Evolutionary conservation across 257 asterid species (phyloP).

Genomic region (Verbascum thapsus): DNA sequence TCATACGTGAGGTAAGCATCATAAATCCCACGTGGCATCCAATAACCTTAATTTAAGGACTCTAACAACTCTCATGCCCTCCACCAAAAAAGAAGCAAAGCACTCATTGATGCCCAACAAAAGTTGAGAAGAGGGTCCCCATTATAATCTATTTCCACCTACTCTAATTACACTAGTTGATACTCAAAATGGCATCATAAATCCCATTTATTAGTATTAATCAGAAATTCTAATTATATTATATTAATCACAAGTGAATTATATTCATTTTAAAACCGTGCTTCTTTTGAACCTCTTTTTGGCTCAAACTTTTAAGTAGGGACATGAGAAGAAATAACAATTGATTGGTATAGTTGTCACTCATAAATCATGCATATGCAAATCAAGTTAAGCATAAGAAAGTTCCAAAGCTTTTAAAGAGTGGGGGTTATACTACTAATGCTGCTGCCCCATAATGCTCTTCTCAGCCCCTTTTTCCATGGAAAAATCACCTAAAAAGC

Average conservation of each 20-base stretch:
- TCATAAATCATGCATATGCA: conserved; percentile 25
- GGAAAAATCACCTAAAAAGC: conserved; percentile 26
- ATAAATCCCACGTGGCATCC: conserved; percentile 35
- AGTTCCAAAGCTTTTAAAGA: conserved; percentile 35
- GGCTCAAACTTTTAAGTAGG: conserved; percentile 13
- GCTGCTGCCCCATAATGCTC: conserved; percentile 26
- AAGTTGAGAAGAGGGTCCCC: conserved; percentile 14
- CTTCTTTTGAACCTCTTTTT: background rate
- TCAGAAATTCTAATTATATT: background rate
- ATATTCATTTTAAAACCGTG: background rate
- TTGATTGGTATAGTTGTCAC: conserved; percentile 17
- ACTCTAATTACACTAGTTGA: conserved; percentile 6
- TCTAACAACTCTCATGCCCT: conserved; percentile 23
- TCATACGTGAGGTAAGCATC: conserved; percentile 37
- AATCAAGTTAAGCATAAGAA: conserved; percentile 30
- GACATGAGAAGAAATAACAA: conserved; percentile 2
- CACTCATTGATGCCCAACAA: conserved; percentile 34
- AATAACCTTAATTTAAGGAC: conserved; percentile 33
- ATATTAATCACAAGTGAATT: too few relatives aligned
- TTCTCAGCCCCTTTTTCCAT: conserved; percentile 21
- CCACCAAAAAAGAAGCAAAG: conserved; percentile 23
- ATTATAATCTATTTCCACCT: conserved; percentile 14
- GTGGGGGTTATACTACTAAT: conserved; percentile 41
- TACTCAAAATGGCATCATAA: conserved; percentile 14
- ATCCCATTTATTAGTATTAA: background rate